A percentile compares a stretch with the other conserved stretches of the same genome.
phyloP scores from a whole-genome alignment of 768 basidiomycete species.

The Solioccasus polychromus region DNA sequence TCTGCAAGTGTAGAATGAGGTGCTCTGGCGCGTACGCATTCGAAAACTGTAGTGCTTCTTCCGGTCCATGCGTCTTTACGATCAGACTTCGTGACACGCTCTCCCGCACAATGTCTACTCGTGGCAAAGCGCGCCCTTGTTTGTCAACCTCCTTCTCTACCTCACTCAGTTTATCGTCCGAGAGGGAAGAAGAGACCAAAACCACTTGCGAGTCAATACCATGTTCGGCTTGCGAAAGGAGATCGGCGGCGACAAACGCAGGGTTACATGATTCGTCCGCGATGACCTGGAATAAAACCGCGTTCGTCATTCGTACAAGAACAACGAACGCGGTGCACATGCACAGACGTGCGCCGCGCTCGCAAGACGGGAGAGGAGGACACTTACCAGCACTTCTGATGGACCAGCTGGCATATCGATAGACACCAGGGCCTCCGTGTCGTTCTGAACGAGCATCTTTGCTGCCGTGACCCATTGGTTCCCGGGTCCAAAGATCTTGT shows the following conservation, averaged over 20 bases:
- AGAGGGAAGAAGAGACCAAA: constrained; percentile 74
- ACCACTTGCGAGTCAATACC: constrained; percentile 98
- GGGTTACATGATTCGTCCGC: constrained; percentile 86
- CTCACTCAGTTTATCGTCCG: constrained; percentile 55
- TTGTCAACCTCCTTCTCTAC: constrained; percentile 84
- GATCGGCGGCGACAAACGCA: constrained; percentile 92
- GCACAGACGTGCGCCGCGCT: constrained; percentile 66
- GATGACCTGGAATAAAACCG: constrained; percentile 64
- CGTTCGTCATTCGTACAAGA: constrained; percentile 35
- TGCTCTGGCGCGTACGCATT: constrained; percentile 99
- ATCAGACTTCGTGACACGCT: constrained; percentile 91
- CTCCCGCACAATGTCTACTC: constrained; percentile 87
- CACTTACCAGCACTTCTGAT: constrained; percentile 85
- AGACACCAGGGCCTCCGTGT: constrained; percentile 91
- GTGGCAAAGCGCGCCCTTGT: constrained; percentile 82
- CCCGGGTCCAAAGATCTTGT: constrained; percentile 99
- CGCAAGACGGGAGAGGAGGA: background rate
- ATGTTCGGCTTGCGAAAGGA: constrained; percentile 97
- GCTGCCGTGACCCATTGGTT: constrained; percentile 99
- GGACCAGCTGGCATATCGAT: constrained; percentile 99
- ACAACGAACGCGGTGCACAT: constrained; percentile 48
- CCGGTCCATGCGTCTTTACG: constrained; percentile 61
- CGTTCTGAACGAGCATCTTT: constrained; percentile 99
- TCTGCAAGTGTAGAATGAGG: constrained; percentile 84
- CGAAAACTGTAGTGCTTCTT: constrained; percentile 83